These are phyloP conservation scores for Fraxinus angustifolia DNA, from an alignment of 305 asterid genomes.

Conservation along the genomic window DNA sequence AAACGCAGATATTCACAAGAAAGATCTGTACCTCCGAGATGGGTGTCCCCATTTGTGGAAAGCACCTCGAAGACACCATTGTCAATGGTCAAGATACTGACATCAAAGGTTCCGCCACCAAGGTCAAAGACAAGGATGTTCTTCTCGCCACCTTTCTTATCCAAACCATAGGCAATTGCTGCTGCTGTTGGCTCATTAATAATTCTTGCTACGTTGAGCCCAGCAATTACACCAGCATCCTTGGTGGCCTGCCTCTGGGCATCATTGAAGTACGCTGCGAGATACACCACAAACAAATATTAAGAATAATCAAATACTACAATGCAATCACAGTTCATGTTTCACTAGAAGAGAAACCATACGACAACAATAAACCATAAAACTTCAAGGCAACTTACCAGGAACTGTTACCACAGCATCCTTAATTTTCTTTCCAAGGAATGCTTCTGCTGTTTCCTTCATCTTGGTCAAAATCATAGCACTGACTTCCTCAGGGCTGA, in stretches of 20 bases:
- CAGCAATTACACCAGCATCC: constrained; percentile 47
- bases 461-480: constrained; percentile 47
- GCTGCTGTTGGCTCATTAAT: constrained; percentile 51
- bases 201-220: constrained; percentile 46
- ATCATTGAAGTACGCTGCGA: constrained; percentile 50
- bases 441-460: constrained; percentile 53
- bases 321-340: constrained; percentile 3
- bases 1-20: background rate
- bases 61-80: constrained; percentile 52
- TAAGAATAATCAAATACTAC: background rate
- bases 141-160: constrained; percentile 50
- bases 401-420: constrained; percentile 54
- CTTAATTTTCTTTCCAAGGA: constrained; percentile 46
- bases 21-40: constrained; percentile 49
- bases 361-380: background rate
- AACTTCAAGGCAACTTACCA: constrained; percentile 25
- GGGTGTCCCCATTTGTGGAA: constrained; percentile 55
- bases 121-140: constrained; percentile 51
- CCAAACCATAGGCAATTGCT: constrained; percentile 50
- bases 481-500: constrained; percentile 51
- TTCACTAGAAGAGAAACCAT: background rate
- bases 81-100: constrained; percentile 44
- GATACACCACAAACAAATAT: background rate
- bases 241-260: constrained; percentile 55
- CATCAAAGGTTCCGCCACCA: constrained; percentile 59